Percentiles rank a stretch among this genome's conserved stretches.
phyloP scores from a whole-genome alignment of 129 eudicot species.

The Kitagawia praeruptora region DNA sequence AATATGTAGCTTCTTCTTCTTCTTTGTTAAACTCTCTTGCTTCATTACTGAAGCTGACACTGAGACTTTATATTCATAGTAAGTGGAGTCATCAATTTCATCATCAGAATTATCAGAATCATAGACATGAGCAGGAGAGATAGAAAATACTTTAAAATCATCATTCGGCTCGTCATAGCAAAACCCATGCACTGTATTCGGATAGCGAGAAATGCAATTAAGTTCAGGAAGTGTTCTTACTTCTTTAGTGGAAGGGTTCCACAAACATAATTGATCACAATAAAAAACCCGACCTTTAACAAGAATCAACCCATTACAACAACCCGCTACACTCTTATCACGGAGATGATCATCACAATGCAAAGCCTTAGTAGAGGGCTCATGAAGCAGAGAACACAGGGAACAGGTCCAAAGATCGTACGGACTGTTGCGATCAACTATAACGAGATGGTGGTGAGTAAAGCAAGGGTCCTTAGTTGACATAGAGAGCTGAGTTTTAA shows the following conservation, averaged over 20 bases:
- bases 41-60: no score
- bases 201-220: neutral
- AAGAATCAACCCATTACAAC: no score
- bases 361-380: neutral
- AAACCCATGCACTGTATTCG: neutral
- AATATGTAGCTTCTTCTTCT: no score
- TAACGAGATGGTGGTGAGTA: neutral
- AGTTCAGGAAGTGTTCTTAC: neutral
- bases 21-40: no score
- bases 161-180: neutral
- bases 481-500: slow-evolving; percentile 25
- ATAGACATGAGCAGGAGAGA: neutral
- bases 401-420: neutral
- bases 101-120: no score
- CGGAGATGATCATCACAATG: no score
- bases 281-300: no score
- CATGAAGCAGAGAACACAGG: slow-evolving; percentile 12
- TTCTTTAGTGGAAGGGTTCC: neutral
- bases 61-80: no score
- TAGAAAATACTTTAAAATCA: no score
- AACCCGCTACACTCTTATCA: no score
- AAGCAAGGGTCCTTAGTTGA: slow-evolving; percentile 12
- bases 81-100: no score
- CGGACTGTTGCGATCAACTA: neutral
- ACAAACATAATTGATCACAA: no score